phyloP scores from a whole-genome alignment of 208 protist species.

The Acanthamoeba royreba region DNA sequence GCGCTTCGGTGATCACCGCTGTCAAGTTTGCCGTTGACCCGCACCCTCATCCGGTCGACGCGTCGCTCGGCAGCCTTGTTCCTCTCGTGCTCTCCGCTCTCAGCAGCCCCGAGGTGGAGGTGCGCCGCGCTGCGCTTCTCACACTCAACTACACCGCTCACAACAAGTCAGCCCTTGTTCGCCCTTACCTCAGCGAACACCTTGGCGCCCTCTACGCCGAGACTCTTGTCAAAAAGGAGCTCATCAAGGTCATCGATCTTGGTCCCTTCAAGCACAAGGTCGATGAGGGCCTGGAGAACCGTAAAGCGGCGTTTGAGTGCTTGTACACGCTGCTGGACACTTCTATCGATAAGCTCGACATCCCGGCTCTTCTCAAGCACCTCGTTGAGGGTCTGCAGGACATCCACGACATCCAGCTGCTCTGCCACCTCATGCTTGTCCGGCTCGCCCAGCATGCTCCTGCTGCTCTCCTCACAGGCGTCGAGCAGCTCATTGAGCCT shows the following conservation, averaged over 20 bases:
- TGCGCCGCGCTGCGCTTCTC: conserved; percentile 71
- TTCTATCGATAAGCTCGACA: conserved; percentile 74
- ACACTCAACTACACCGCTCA: conserved; percentile 83
- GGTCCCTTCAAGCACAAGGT: conserved; percentile 91
- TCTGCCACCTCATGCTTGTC: conserved; percentile 75
- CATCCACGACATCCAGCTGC: conserved; percentile 79
- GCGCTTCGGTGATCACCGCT: conserved; percentile 72
- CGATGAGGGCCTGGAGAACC: conserved; percentile 90
- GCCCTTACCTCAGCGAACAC: conserved; percentile 52
- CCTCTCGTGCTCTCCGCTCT: conserved; percentile 59
- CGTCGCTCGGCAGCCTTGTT: conserved; percentile 24
- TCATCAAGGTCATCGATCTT: conserved; percentile 85
- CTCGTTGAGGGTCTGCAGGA: conserved; percentile 73
- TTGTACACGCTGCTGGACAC: conserved; percentile 81
- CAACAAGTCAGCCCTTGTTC: conserved; percentile 77
- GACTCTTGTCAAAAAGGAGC: conserved; percentile 72
- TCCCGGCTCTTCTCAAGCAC: conserved; percentile 70
- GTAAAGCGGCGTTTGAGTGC: conserved; percentile 92
- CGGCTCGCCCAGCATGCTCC: conserved; percentile 39
- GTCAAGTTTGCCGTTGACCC: conserved; percentile 79
- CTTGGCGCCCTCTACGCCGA: conserved; percentile 75
- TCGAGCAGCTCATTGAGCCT: conserved; percentile 63
- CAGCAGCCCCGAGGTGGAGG: conserved; percentile 60
- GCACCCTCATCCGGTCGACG: conserved; percentile 17
- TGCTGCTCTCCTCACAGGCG: conserved; percentile 31